A percentile compares a stretch with the other conserved stretches of the same genome.
Conservation (phyloP, 2,329 filamentous ascomycete genomes). For the Microcyclospora tardicrescens region DNA sequence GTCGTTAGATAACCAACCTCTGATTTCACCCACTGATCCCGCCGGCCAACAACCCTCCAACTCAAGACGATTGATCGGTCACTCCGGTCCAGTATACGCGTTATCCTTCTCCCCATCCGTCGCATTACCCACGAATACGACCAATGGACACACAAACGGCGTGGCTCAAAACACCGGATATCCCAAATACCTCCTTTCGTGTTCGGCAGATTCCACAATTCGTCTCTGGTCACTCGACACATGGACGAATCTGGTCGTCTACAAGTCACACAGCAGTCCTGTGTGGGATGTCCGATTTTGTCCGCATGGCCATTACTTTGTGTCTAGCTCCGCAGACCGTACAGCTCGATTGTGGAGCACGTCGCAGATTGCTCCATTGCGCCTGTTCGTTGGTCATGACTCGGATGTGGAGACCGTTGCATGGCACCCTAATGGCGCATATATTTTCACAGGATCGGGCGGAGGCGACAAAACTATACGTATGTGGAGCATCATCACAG, state of each 20-base stretch:
- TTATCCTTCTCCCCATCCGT: constrained; percentile 75
- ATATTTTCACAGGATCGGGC: constrained; percentile 75
- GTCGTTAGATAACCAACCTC: constrained; percentile 73
- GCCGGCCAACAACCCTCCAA: constrained; percentile 47
- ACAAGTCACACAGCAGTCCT: constrained; percentile 83
- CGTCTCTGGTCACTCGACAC: constrained; percentile 87
- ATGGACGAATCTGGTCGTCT: constrained; percentile 85
- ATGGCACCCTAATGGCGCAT: constrained; percentile 90
- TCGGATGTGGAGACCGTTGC: constrained; percentile 81
- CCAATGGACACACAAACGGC: constrained; percentile 27
- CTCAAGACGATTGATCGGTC: constrained; percentile 70
- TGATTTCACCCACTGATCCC: constrained; percentile 53
- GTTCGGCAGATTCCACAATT: constrained; percentile 74
- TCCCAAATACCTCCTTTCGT: constrained; percentile 72
- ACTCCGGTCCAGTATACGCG: constrained; percentile 77
- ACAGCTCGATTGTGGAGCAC: constrained; percentile 85
- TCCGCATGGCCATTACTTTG: constrained; percentile 90
- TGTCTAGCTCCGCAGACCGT: constrained; percentile 76
- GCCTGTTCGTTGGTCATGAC: constrained; percentile 84
- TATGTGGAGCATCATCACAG: constrained; percentile 92
- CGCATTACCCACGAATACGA: constrained; percentile 23
- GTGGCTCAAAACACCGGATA: constrained; percentile 33
- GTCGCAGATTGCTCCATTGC: constrained; percentile 77
- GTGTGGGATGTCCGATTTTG: constrained; percentile 83
- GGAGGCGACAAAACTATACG: constrained; percentile 77